These are phyloP conservation scores for Vigna angularis DNA, from an alignment of 306 rosid genomes.

Conservation along the genomic window DNA sequence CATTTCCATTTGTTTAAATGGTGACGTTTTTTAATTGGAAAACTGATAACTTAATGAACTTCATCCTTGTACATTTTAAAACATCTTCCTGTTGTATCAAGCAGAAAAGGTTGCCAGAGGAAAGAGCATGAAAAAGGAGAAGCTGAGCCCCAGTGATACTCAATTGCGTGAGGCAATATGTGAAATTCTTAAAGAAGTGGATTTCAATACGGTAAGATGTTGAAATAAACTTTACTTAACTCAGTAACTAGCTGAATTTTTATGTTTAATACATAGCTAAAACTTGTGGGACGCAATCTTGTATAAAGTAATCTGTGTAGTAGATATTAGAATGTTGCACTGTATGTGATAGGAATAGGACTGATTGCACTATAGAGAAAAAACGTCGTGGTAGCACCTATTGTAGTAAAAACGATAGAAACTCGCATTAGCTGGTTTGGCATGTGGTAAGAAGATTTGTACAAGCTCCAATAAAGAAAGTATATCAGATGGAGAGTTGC, in stretches of 20 bases:
- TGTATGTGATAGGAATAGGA: neutral
- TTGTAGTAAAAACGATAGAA: neutral
- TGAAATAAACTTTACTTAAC: conserved; percentile 17
- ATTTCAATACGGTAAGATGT: conserved; percentile 90
- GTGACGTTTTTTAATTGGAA: conserved; percentile 7
- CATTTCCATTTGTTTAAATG: conserved; percentile 1
- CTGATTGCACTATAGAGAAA: neutral
- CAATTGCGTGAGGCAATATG: conserved; percentile 80
- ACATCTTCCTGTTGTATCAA: conserved; percentile 39
- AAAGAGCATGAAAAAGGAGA: conserved; percentile 73
- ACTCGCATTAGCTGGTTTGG: neutral
- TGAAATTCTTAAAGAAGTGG: conserved; percentile 96
- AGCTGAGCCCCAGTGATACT: conserved; percentile 68
- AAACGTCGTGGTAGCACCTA: neutral
- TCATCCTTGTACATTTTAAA: conserved; percentile 24
- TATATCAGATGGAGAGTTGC: neutral
- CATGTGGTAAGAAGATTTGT: neutral
- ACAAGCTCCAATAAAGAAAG: neutral
- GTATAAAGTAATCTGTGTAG: neutral
- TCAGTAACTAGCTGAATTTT: conserved; percentile 2
- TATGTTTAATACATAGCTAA: conserved; percentile 11
- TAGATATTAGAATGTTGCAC: neutral
- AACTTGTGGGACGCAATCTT: conserved; percentile 5
- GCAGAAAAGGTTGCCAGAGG: conserved; percentile 69
- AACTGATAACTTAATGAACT: conserved; percentile 8